A percentile compares a stretch with the other conserved stretches of the same genome.
Evolutionary conservation across 1,284 basidiomycete species (phyloP).

Genomic region (Microbotryum silenes-acaulis): DNA sequence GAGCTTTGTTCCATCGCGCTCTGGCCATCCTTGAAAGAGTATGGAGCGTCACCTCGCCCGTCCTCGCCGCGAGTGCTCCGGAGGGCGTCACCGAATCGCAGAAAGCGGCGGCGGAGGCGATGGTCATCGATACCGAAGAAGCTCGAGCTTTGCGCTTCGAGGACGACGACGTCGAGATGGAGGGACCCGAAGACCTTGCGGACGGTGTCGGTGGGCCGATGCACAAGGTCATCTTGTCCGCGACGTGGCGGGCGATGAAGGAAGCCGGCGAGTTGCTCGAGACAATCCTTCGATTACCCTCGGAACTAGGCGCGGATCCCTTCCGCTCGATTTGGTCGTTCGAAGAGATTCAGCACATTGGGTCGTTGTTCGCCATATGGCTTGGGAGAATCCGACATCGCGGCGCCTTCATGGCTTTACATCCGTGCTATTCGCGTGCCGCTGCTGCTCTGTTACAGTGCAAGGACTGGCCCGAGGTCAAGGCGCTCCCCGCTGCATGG

Average conservation of each 20-base stretch:
- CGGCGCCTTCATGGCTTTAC: slow-evolving; percentile 41
- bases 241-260: slow-evolving; percentile 42
- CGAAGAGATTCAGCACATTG: slow-evolving; percentile 32
- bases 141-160: slow-evolving; percentile 34
- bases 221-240: slow-evolving; percentile 40
- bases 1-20: slow-evolving; percentile 32
- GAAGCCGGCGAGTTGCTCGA: slow-evolving; percentile 40
- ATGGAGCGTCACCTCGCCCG: slow-evolving; percentile 37
- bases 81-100: slow-evolving; percentile 23
- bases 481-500: slow-evolving; percentile 36
- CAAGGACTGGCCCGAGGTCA: slow-evolving; percentile 31
- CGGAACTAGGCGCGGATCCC: slow-evolving; percentile 21
- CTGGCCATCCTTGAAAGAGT: slow-evolving; percentile 33
- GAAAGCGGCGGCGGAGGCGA: slow-evolving; percentile 1
- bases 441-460: slow-evolving; percentile 34
- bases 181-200: background rate
- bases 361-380: slow-evolving; percentile 39
- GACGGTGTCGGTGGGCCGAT: slow-evolving; percentile 35
- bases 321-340: slow-evolving; percentile 15
- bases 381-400: slow-evolving; percentile 40
- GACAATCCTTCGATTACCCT: slow-evolving; percentile 32
- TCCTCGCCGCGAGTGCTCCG: slow-evolving; percentile 39
- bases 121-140: slow-evolving; percentile 28
- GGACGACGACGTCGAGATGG: slow-evolving; percentile 24
- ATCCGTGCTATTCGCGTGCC: slow-evolving; percentile 37